Evolutionary conservation across 805 yeast species (phyloP), one percentile per base, ranked within the genome.

Genomic region (Candida sithepensis): DNA sequence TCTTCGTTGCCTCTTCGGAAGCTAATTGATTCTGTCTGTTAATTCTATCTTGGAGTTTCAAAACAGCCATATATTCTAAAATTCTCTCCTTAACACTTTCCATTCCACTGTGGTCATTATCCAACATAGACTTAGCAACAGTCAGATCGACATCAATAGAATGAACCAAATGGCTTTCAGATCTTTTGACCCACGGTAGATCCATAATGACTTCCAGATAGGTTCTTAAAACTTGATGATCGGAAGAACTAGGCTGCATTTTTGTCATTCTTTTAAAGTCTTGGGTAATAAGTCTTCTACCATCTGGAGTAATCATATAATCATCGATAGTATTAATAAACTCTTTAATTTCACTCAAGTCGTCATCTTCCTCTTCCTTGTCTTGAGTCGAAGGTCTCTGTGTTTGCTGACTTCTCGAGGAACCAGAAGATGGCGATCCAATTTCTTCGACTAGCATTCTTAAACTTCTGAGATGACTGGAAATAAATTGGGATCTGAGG

Each of bases 51-150:
- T 73, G 74, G 38, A 90, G 72, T 51, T 85, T 85, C 52, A 88
- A 67, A 5, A 89, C 90, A 4, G 94, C 89, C 26, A 89, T 69
- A 61, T 88, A 88, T 63, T 89, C 95, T 20, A 89, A 62, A 34
- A 89, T 73, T 42, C 96, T 72, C 54, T 77, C 82, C 64, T 89
- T 89, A 41, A 85, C 92, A 50, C 78, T 77, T 39, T 78, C 77
- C 57, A 88, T 73, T 0, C 96, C 96, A 59, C 79, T 85, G 60
- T 88, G 96, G 58, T 88, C 96, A n/a, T 71, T 68, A 55, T 88
- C 87, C 22, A 88, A 71, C 43, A 75, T 75, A n/a, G 64, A 57
- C 48, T 75, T 72, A 0, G 92, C 88, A 13, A 61, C 63, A 1
- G 59, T 61, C 16, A 88, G 62, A 53, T 84, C 79, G 44, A 81